Evolutionary conservation across 148 eudicot species (phyloP).

Genomic region (Rhododendron mucronatum): DNA sequence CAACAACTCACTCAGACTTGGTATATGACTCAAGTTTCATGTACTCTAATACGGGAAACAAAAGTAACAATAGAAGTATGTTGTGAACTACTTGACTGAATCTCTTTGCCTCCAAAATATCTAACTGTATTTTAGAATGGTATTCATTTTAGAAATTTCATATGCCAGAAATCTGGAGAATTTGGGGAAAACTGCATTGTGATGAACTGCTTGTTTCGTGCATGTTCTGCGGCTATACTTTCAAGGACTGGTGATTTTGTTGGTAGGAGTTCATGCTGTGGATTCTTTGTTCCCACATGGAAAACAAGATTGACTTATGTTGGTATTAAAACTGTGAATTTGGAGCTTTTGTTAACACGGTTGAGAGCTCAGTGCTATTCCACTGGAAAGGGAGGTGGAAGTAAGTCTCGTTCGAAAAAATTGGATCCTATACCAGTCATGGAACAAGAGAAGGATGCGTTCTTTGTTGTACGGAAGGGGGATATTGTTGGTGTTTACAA

Average conservation of each 20-base stretch:
- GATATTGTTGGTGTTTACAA: conserved; percentile 67
- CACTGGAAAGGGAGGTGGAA: conserved; percentile 22
- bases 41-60: not conserved
- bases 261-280: conserved; percentile 16
- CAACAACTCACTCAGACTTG: not conserved
- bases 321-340: conserved; percentile 19
- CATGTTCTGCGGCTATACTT: conserved; percentile 28
- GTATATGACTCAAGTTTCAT: not conserved
- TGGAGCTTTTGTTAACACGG: conserved; percentile 22
- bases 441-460: conserved; percentile 44
- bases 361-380: conserved; percentile 36
- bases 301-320: conserved; percentile 11
- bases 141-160: conserved; percentile 3
- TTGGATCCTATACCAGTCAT: conserved; percentile 14
- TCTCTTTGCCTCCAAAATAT: not conserved
- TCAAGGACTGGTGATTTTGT: conserved; percentile 21
- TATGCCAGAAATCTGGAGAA: conserved; percentile 14
- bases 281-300: conserved; percentile 15
- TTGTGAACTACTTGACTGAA: not conserved
- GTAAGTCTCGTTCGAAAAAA: conserved; percentile 16
- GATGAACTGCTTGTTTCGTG: conserved; percentile 53
- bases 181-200: conserved; percentile 12
- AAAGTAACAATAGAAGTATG: not conserved
- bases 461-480: conserved; percentile 67
- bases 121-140: not conserved